Percentiles rank a stretch among this genome's conserved stretches.
These are phyloP conservation scores for Picea engelmannii DNA, from an alignment of 83 land plant genomes.

Conservation along the genomic window DNA sequence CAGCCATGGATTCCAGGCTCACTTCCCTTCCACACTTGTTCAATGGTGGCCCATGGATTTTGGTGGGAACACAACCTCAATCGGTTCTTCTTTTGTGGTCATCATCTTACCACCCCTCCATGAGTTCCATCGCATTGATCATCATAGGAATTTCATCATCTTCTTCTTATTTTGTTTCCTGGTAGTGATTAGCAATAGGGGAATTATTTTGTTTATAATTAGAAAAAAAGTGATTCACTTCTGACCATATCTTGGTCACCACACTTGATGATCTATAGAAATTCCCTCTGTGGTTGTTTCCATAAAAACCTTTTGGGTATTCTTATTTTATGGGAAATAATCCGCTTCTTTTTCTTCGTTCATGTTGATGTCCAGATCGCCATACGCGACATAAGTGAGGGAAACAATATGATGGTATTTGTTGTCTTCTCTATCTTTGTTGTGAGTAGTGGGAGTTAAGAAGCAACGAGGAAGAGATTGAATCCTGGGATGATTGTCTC, in stretches of 20 bases:
- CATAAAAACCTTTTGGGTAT: conserved; percentile 12
- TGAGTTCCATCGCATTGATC: no score
- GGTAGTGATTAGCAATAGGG: no score
- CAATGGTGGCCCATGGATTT: no score
- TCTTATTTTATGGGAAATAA: conserved; percentile 7
- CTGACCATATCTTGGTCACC: conserved; percentile 6
- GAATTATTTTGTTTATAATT: conserved; percentile 3
- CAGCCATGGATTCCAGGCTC: no score
- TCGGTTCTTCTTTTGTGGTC: no score
- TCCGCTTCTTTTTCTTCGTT: conserved; percentile 2
- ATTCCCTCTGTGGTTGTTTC: not conserved
- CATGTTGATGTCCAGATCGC: conserved; percentile 1
- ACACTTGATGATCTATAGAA: not conserved
- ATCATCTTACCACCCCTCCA: no score
- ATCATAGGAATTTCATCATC: no score
- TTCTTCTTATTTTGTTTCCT: not conserved
- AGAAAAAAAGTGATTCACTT: not conserved
- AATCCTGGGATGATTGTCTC: not conserved
- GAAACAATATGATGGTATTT: conserved; percentile 4
- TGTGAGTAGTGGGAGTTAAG: not conserved
- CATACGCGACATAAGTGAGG: not conserved
- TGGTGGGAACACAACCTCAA: no score
- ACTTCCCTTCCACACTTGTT: no score
- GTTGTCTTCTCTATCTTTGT: not conserved
- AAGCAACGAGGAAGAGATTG: conserved; percentile 1